Evolutionary conservation across 176 grass and related monocot genomes (phyloP).

Genomic region (Ampelocalamus luodianensis): DNA sequence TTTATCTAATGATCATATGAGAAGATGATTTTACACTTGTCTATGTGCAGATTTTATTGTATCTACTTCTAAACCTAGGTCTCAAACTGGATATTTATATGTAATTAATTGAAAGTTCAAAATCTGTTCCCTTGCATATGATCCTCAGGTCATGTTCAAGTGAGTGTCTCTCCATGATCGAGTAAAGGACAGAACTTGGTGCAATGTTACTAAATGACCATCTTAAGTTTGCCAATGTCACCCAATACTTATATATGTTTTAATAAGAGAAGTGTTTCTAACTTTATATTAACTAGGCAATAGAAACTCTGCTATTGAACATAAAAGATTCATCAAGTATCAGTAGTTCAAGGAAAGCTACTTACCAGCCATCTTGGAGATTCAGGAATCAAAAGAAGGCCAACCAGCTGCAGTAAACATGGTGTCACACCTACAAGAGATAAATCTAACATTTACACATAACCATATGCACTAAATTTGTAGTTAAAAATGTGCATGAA

Average conservation of each 20-base stretch:
- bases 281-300: background rate
- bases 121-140: background rate
- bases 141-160: background rate
- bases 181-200: background rate
- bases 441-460: conserved; percentile 21
- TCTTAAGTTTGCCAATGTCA: background rate
- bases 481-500: background rate
- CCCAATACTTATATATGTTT: background rate
- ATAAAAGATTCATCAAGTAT: background rate
- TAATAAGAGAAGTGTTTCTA: background rate
- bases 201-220: background rate
- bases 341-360: background rate
- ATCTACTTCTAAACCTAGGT: background rate
- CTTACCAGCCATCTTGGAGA: conserved; percentile 89
- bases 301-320: background rate
- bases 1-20: background rate
- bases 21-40: background rate
- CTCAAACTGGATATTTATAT: background rate
- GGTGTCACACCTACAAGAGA: conserved; percentile 60
- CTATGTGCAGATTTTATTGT: background rate
- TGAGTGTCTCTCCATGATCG: background rate
- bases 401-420: conserved; percentile 68
- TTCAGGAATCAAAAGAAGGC: conserved; percentile 77
- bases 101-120: background rate
- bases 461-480: background rate